Evolutionary conservation across 2,329 filamentous ascomycete genomes (phyloP).

Genomic region (Colletotrichum theobromicola): DNA sequence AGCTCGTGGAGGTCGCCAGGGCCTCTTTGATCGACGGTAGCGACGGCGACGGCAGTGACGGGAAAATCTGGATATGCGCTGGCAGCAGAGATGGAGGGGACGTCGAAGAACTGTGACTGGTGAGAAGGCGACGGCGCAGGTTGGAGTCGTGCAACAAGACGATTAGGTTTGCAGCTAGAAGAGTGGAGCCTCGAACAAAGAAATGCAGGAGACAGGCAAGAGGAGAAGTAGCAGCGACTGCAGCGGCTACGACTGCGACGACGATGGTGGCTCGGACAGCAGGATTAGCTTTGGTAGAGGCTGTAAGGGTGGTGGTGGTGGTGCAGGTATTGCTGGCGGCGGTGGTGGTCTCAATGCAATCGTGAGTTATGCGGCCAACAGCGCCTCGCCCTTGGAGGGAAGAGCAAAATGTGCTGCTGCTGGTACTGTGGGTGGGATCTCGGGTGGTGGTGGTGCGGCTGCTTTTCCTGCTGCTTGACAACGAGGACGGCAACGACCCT

Average conservation of each 20-base stretch:
- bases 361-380: constrained; percentile 9
- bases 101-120: background rate
- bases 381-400: background rate
- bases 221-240: background rate
- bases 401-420: background rate
- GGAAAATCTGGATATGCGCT: background rate
- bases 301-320: background rate
- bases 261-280: constrained; percentile 7
- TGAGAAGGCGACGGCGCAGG: background rate
- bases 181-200: constrained; percentile 18
- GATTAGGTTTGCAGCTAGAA: constrained; percentile 15
- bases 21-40: constrained; percentile 8
- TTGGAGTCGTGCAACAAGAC: constrained; percentile 2
- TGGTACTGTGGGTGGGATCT: background rate
- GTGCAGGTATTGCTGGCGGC: background rate
- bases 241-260: background rate
- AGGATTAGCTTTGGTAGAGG: constrained; percentile 3
- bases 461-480: background rate
- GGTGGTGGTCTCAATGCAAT: constrained; percentile 7
- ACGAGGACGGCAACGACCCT: background rate
- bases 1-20: constrained; percentile 14
- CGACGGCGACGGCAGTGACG: background rate
- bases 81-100: background rate
- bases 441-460: background rate
- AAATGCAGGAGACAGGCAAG: background rate